Conservation (phyloP, 148 eudicot genomes). For the Pouteria glomerata region DNA sequence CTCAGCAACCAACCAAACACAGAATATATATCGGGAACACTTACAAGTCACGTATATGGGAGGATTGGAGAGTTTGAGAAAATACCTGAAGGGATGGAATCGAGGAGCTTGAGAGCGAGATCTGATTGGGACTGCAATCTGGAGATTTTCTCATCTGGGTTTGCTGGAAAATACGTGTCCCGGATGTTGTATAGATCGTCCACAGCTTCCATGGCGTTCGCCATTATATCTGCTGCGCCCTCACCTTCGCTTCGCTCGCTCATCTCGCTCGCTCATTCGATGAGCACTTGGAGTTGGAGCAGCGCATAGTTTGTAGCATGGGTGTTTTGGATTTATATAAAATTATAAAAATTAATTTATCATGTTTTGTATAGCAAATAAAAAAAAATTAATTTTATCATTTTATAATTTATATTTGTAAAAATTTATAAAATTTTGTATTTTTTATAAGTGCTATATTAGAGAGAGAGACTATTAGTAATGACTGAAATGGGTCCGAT, state of each 20-base stretch:
- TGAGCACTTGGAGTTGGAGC: no score
- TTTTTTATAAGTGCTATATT: no score
- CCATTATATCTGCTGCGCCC: conserved; percentile 31
- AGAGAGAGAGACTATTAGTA: no score
- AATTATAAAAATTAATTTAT: no score
- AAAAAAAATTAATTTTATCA: no score
- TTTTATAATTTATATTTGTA: no score
- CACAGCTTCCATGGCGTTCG: conserved; percentile 35
- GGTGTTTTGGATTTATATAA: no score
- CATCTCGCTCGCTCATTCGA: conserved; percentile 31
- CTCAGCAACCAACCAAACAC: background rate
- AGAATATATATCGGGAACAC: background rate
- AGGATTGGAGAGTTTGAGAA: background rate
- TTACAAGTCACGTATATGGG: background rate
- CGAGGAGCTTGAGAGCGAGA: conserved; percentile 57
- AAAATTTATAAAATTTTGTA: no score
- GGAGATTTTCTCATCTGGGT: conserved; percentile 56
- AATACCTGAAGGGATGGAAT: conserved; percentile 62
- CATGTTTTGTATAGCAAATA: no score
- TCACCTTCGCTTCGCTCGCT: conserved; percentile 18
- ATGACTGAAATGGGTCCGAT: no score
- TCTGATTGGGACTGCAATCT: conserved; percentile 45
- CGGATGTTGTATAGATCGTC: conserved; percentile 61
- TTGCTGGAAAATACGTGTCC: conserved; percentile 60
- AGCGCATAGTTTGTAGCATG: no score